These are phyloP conservation scores for Boletus semigastroideus DNA, from an alignment of 1,284 basidiomycete genomes.

Conservation along the genomic window DNA sequence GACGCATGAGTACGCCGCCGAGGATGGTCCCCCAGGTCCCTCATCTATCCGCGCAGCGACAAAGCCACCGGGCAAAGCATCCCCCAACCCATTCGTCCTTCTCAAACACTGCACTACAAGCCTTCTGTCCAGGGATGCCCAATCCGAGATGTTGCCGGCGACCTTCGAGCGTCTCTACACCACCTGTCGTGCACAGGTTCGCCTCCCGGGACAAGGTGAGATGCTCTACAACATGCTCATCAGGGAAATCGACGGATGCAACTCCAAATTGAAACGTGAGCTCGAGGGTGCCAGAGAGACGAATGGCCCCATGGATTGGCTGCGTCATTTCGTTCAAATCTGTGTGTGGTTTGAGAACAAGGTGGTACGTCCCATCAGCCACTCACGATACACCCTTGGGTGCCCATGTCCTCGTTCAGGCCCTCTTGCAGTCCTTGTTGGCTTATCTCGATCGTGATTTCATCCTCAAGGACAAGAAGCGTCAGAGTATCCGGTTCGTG, in stretches of 20 bases:
- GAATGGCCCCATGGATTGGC: slow-evolving; percentile 43
- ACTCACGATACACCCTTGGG: not conserved
- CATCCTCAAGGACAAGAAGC: slow-evolving; percentile 38
- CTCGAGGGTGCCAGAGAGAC: slow-evolving; percentile 33
- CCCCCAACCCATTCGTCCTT: slow-evolving; percentile 24
- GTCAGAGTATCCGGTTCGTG: slow-evolving; percentile 44
- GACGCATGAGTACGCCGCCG: slow-evolving; percentile 32
- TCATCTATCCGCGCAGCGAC: slow-evolving; percentile 12
- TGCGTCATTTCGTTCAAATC: slow-evolving; percentile 48
- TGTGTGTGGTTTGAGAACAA: slow-evolving; percentile 64
- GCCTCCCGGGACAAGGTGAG: slow-evolving; percentile 50
- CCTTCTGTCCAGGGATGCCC: slow-evolving; percentile 40
- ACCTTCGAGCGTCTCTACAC: slow-evolving; percentile 58
- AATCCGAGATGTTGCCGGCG: slow-evolving; percentile 36
- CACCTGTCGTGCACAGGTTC: slow-evolving; percentile 55
- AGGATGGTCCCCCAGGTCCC: not conserved
- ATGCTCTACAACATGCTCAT: slow-evolving; percentile 52
- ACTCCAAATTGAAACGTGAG: slow-evolving; percentile 37
- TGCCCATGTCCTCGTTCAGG: slow-evolving; percentile 32
- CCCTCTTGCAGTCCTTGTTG: slow-evolving; percentile 54
- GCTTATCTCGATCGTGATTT: slow-evolving; percentile 66
- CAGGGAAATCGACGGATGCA: slow-evolving; percentile 54
- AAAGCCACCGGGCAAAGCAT: slow-evolving; percentile 6
- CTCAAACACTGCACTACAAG: slow-evolving; percentile 44
- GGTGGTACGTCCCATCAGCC: slow-evolving; percentile 47